Evolutionary conservation across 1,284 basidiomycete genomes (phyloP).

Genomic region (Trichosporon ovoides): DNA sequence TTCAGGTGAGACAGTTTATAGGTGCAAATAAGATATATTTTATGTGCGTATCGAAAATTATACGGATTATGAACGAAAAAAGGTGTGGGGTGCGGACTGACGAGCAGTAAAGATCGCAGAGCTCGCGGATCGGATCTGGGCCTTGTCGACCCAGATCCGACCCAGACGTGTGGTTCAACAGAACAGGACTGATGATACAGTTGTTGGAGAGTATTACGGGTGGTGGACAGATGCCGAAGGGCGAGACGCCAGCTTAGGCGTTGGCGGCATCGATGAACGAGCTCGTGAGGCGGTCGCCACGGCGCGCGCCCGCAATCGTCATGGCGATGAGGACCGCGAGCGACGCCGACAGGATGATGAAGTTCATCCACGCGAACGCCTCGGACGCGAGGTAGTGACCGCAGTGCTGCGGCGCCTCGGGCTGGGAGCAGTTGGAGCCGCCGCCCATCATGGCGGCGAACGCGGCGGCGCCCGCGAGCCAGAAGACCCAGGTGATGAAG

Average conservation of each 20-base stretch:
- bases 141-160: too few species aligned
- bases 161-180: too few species aligned
- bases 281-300: slow-evolving; percentile 38
- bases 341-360: slow-evolving; percentile 43
- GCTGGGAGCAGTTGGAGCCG: slow-evolving; percentile 33
- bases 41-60: too few species aligned
- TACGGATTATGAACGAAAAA: too few species aligned
- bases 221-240: too few species aligned
- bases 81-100: too few species aligned
- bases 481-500: slow-evolving; percentile 49
- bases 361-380: slow-evolving; percentile 49
- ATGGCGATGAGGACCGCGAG: slow-evolving; percentile 33
- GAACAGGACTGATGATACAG: too few species aligned
- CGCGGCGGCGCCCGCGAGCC: slow-evolving; percentile 44
- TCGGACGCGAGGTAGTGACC: slow-evolving; percentile 41
- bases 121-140: too few species aligned
- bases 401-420: slow-evolving; percentile 22
- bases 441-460: slow-evolving; percentile 43
- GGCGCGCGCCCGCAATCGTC: slow-evolving; percentile 29
- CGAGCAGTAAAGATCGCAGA: too few species aligned
- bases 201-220: too few species aligned
- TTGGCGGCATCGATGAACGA: slow-evolving; percentile 5
- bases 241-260: neutral
- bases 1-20: too few species aligned
- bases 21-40: too few species aligned